Evolutionary conservation across 805 yeast species (phyloP), one percentile per base, ranked within the genome.

Genomic region (Cyberlindnera suaveolens): DNA sequence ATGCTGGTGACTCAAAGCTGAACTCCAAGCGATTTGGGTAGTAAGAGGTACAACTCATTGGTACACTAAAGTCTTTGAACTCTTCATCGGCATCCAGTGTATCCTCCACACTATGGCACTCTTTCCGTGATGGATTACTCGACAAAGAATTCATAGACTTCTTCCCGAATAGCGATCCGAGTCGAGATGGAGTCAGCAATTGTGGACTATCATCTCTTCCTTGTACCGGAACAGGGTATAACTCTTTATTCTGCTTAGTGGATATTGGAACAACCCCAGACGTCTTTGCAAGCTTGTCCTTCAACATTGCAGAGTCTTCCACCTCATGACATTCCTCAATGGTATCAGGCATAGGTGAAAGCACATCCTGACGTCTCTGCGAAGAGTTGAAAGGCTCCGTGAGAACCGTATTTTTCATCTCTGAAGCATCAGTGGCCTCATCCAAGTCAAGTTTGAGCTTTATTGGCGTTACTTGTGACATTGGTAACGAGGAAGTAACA

Each of bases 41-140:
- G 19, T 47, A 46, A 1, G 49, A 39, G 13, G 30, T 19, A 8
- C 38, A 23, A 15, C 48, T 35, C 6, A 9, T 34, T 3, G 46
- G 47, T 2, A 56, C 15, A 2, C 44, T 29, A 30, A 38, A 55
- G 30, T 54, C 59, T 9, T 48, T 38, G 32, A 56, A 52, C 27
- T 53, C 54, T 31, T 41, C 40, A 34, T 56, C 61, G 2, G 58
- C 59, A 3, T 43, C 19, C 3, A 56, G 36, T 10, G 61, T 56
- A 14, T 56, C 61, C 32, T 56, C 59, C 1, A 56, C 52, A 3
- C 45, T 37, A 38, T 52, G 57, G 29, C 58, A 54, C 33, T 41
- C 46, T 33, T 26, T 53, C 16, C 39, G 51, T 3, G 43, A 19
- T 5, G 59, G 52, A 9, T 17, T 40, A 3, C 14, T 5, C 30